These are phyloP conservation scores for Psilocybe sp. DNA, from an alignment of 768 basidiomycete species.

Conservation along the genomic window DNA sequence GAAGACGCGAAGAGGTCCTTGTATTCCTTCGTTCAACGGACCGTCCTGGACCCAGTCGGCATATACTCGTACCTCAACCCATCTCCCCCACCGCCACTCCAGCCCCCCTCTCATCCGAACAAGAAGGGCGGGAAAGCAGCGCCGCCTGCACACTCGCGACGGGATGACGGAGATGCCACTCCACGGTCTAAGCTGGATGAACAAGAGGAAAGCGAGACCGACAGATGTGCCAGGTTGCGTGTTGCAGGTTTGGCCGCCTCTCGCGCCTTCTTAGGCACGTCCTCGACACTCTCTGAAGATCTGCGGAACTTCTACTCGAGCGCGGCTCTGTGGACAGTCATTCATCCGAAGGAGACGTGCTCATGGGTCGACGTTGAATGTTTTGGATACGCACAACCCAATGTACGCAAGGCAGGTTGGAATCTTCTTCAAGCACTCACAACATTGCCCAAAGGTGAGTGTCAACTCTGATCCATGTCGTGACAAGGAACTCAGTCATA, in stretches of 20 bases:
- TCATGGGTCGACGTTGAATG: constrained; percentile 41
- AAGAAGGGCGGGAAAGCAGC: constrained; percentile 24
- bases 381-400: constrained; percentile 67
- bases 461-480: background rate
- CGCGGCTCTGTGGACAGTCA: constrained; percentile 57
- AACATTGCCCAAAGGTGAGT: constrained; percentile 42
- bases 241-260: constrained; percentile 66
- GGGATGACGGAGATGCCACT: constrained; percentile 32
- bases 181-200: constrained; percentile 49
- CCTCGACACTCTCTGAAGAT: constrained; percentile 22
- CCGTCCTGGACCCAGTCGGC: constrained; percentile 58
- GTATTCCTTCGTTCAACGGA: constrained; percentile 48
- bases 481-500: background rate
- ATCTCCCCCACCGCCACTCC: constrained; percentile 36
- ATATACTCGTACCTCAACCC: constrained; percentile 67
- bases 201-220: constrained; percentile 66
- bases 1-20: constrained; percentile 32
- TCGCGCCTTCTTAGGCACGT: constrained; percentile 21
- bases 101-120: constrained; percentile 26
- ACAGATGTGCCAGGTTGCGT: constrained; percentile 67
- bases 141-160: constrained; percentile 17
- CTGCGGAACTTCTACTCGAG: constrained; percentile 42
- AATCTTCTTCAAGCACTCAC: constrained; percentile 43
- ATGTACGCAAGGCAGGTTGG: constrained; percentile 75
- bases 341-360: constrained; percentile 41